phyloP scores from a whole-genome alignment of 2,329 filamentous ascomycete genomes.

The Gyromitra esculenta region DNA sequence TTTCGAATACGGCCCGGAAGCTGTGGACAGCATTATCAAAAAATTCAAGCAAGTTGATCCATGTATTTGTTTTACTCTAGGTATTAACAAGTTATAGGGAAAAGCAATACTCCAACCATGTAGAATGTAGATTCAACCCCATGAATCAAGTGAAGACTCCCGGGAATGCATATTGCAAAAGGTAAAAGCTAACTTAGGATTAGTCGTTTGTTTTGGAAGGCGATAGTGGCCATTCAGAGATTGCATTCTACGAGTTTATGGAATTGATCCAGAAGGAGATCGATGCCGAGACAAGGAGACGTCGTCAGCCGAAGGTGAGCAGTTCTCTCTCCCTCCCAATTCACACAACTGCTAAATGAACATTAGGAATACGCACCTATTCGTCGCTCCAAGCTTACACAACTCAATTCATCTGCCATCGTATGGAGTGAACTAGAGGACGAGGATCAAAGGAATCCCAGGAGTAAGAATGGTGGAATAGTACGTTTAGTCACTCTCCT shows the following conservation, averaged over 20 bases:
- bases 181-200: not conserved
- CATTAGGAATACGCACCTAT: conserved; percentile 47
- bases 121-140: conserved; percentile 52
- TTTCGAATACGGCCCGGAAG: conserved; percentile 52
- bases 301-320: conserved; percentile 21
- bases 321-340: conserved; percentile 7
- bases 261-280: conserved; percentile 40
- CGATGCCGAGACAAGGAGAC: conserved; percentile 22
- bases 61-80: not conserved
- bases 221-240: conserved; percentile 41
- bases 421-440: conserved; percentile 40
- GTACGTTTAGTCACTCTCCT: conserved; percentile 14
- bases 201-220: conserved; percentile 53
- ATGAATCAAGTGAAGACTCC: conserved; percentile 36
- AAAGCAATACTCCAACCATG: conserved; percentile 29
- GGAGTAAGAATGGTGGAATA: conserved; percentile 4
- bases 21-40: conserved; percentile 48
- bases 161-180: not conserved
- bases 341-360: not conserved
- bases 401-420: conserved; percentile 44
- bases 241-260: conserved; percentile 48
- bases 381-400: conserved; percentile 44
- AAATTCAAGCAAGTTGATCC: conserved; percentile 35
- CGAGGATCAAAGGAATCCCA: conserved; percentile 9
- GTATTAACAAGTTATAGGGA: conserved; percentile 22